Evolutionary conservation across 257 asterid species (phyloP), one percentile per base, ranked within the genome.

Genomic region (Solanum appendiculatum): DNA sequence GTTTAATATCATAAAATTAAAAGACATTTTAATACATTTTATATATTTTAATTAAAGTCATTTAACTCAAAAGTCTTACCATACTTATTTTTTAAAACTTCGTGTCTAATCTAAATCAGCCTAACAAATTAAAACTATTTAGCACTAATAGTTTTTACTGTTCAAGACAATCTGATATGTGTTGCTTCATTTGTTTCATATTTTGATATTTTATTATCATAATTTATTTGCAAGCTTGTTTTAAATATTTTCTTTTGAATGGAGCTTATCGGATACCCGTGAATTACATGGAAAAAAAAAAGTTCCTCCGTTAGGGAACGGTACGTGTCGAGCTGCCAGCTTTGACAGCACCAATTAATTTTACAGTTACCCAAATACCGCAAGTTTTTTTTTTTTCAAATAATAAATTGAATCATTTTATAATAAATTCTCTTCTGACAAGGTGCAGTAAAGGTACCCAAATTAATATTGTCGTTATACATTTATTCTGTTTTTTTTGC

Each of bases 241-340:
- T 56, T 56, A 56, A 56, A 4, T 21, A 21, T 56, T 20, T 16
- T 20, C 13, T 56, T 56, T 8, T 1, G 5, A 21, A 7, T 56
- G 1, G 10, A 1, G 21, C 21, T 8, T 56, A 56, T 21, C 1
- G 3, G 0, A 21, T 21, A 21, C 1, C 11, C 5, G 2, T 0
- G 21, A 56, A 21, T 56, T 56, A 56, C 13, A 4, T 7, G 1
- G 0, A 5, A 51, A 46, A 15, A 16, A 51, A 51, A 16, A 18
- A 51, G 60, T 51, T 44, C 60, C 23, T 51, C 60, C 9, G 27
- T 20, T 34, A 7, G 25, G 63, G 10, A 54, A 3, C 2, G 18
- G 63, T 54, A 7, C 63, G 25, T 20, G 11, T 54, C 25, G 63
- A 54, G 6, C 11, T 54, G n/a, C 25, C 25, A 66, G 44, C 23